Conservation (phyloP, 257 asterid genomes). For the Solanum medicagineum region DNA sequence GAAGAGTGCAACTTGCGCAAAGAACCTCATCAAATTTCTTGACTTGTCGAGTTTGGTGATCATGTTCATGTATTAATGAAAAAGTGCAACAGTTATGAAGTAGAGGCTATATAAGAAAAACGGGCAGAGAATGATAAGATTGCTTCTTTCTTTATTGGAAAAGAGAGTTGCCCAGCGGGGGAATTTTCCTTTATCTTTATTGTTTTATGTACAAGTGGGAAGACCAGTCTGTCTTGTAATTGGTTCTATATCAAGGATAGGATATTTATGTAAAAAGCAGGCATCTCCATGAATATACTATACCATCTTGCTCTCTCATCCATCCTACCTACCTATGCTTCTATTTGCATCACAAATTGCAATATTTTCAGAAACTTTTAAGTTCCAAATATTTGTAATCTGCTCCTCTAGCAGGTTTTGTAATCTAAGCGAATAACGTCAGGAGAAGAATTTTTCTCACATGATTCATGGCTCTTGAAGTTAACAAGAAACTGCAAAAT, state of each 20-base stretch:
- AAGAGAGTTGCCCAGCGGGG: background rate
- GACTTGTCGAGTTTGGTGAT: background rate
- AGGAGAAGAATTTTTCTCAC: background rate
- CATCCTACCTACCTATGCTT: background rate
- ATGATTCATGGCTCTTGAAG: background rate
- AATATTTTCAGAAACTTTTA: background rate
- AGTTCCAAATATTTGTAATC: background rate
- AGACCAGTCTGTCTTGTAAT: background rate
- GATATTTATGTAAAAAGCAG: background rate
- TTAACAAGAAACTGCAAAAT: background rate
- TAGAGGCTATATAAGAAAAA: background rate
- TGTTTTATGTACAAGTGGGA: background rate
- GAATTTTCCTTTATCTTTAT: background rate
- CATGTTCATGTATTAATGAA: background rate
- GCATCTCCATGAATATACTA: background rate
- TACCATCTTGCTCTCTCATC: background rate
- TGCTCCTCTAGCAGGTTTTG: background rate
- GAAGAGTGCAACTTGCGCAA: background rate
- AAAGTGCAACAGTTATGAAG: background rate
- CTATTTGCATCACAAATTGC: background rate
- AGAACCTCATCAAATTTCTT: background rate
- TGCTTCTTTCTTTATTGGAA: background rate
- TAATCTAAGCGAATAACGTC: background rate
- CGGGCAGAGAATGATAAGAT: background rate
- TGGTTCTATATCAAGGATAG: background rate